Evolutionary conservation across 2,329 filamentous ascomycete genomes (phyloP).

Genomic region (Scedosporium apiospermum): DNA sequence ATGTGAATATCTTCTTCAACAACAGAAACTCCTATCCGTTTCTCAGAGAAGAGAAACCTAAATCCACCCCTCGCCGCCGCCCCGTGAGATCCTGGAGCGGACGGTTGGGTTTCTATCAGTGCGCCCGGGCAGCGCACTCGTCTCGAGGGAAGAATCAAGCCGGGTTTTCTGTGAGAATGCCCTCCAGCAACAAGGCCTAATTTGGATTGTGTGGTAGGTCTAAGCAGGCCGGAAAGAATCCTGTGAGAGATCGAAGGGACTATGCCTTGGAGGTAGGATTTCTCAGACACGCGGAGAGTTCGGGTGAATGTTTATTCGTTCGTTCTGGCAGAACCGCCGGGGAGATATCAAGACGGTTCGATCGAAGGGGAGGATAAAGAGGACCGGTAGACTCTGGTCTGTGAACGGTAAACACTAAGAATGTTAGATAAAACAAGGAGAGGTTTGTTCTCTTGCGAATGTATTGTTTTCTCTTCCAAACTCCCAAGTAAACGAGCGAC

Average conservation of each 20-base stretch:
- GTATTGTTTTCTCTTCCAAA: not conserved
- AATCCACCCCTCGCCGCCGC: not conserved
- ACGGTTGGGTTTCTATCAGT: not conserved
- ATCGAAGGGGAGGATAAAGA: not conserved
- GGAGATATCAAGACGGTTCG: not conserved
- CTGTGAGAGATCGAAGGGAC: not conserved
- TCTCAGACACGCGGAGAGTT: not conserved
- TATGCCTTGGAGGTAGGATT: not conserved
- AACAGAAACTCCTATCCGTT: not conserved
- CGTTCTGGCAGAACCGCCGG: not conserved
- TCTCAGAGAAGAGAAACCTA: not conserved
- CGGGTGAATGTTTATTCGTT: not conserved
- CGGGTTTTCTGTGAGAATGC: not conserved
- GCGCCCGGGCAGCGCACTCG: not conserved
- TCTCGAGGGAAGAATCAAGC: not conserved
- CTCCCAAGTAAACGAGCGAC: not conserved
- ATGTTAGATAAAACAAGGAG: not conserved
- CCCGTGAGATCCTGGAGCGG: not conserved
- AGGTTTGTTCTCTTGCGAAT: not conserved
- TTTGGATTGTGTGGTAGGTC: no score
- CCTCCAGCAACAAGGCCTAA: no score
- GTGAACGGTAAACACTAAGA: not conserved
- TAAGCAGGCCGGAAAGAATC: not conserved
- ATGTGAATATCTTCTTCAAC: not conserved
- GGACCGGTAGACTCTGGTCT: not conserved